Conservation (phyloP, 1,139 yeast species). For the Geotrichum siamense region DNA sequence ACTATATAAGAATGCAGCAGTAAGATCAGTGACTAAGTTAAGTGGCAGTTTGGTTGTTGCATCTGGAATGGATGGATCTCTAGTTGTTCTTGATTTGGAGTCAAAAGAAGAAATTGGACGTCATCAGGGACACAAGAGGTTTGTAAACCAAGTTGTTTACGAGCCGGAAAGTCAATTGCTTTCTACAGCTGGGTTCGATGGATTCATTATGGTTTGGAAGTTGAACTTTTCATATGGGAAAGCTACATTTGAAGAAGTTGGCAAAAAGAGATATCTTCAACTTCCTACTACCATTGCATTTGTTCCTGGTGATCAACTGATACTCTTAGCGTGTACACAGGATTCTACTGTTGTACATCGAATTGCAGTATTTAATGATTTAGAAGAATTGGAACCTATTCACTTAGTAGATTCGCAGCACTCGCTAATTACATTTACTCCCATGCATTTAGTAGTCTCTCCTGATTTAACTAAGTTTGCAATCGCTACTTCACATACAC, state of each 20-base stretch:
- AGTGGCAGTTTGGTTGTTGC: conserved; percentile 9
- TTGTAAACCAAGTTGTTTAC: conserved; percentile 10
- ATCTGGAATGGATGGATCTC: conserved; percentile 17
- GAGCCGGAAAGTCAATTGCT: neutral
- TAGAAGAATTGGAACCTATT: conserved; percentile 5
- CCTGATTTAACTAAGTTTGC: conserved; percentile 8
- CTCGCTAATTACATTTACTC: conserved; percentile 15
- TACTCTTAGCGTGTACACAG: conserved; percentile 12
- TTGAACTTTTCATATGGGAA: neutral
- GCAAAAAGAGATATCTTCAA: conserved; percentile 10
- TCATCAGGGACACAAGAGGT: conserved; percentile 10
- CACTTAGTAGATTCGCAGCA: conserved; percentile 13
- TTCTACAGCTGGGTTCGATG: conserved; percentile 15
- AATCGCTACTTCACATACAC: conserved; percentile 16
- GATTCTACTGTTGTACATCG: conserved; percentile 14
- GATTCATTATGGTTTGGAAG: conserved; percentile 7
- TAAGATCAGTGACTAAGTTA: conserved; percentile 6
- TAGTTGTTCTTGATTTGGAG: conserved; percentile 12
- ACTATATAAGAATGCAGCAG: conserved; percentile 14
- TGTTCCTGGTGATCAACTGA: conserved; percentile 3
- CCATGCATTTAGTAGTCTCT: conserved; percentile 10
- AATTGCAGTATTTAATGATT: neutral
- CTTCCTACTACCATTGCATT: conserved; percentile 16
- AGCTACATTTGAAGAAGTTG: conserved; percentile 9
- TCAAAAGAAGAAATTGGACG: conserved; percentile 6